Percentiles rank a stretch among this genome's conserved stretches.
These are phyloP conservation scores for Xylariaceae sp. DNA, from an alignment of 2,329 filamentous ascomycete species.

Conservation along the genomic window DNA sequence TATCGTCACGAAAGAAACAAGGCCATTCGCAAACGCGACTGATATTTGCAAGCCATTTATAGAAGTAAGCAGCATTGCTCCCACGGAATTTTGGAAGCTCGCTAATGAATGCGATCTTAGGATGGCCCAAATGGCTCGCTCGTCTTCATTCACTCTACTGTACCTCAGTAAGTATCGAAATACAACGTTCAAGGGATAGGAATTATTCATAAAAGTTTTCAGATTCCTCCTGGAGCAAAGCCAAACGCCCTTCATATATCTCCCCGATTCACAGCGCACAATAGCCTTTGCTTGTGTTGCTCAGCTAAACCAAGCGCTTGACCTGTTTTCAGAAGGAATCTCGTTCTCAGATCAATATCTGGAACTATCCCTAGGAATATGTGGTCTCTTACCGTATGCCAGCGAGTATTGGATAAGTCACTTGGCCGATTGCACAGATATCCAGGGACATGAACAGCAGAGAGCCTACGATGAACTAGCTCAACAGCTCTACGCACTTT, in stretches of 20 bases:
- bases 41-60: slow-evolving; percentile 6
- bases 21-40: not conserved
- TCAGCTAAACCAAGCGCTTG: slow-evolving; percentile 2
- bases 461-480: too few relatives aligned
- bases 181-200: not conserved
- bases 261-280: not conserved
- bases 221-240: not conserved
- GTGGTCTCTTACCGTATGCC: slow-evolving; percentile 2
- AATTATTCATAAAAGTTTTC: not conserved
- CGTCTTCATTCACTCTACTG: slow-evolving; percentile 3
- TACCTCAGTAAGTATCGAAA: not conserved
- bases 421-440: not conserved
- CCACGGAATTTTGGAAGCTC: not conserved
- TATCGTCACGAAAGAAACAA: not conserved
- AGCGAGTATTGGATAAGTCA: not conserved
- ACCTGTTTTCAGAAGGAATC: not conserved
- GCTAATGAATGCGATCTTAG: not conserved
- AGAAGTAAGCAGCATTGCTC: not conserved
- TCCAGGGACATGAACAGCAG: not conserved
- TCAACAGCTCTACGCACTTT: too few relatives aligned
- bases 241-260: not conserved
- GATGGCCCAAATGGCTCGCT: not conserved
- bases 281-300: slow-evolving; percentile 1
- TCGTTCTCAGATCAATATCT: not conserved
- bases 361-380: not conserved